Evolutionary conservation across 2,329 filamentous ascomycete genomes (phyloP).

Genomic region (Chaetomium globosum): DNA sequence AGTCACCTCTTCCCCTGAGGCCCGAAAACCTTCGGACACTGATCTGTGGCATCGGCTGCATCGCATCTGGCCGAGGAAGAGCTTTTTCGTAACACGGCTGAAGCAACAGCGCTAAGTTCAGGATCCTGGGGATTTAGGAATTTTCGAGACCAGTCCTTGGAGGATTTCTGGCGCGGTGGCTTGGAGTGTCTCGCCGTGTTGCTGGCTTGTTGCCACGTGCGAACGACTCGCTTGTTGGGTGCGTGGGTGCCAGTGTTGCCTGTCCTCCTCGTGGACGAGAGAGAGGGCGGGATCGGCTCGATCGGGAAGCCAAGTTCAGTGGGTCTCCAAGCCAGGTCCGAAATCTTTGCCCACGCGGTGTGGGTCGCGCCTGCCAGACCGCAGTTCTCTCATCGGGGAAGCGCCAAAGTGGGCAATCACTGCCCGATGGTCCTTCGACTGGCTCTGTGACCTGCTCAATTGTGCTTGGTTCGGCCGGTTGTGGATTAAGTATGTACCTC

Average conservation of each 20-base stretch:
- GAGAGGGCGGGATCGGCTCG: neutral
- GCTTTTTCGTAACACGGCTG: neutral
- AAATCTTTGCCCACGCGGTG: neutral
- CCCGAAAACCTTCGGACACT: constrained; percentile 19
- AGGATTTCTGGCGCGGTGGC: neutral
- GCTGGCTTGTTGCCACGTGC: constrained; percentile 13
- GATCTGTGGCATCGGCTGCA: neutral
- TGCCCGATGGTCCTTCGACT: neutral
- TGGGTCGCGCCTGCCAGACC: neutral
- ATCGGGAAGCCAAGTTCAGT: neutral
- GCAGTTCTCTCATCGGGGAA: neutral
- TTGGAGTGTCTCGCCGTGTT: constrained; percentile 7
- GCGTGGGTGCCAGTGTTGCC: neutral
- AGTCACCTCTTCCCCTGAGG: neutral
- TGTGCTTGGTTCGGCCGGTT: no score
- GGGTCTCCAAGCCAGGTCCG: neutral
- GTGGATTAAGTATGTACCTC: no score
- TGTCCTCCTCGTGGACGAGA: constrained; percentile 2
- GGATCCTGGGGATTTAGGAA: neutral
- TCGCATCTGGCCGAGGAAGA: neutral
- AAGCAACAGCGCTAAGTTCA: neutral
- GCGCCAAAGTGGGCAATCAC: neutral
- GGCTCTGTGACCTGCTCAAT: neutral
- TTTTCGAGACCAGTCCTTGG: neutral
- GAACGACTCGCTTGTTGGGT: neutral